These are phyloP conservation scores for Candida alai DNA, from an alignment of 805 yeast species.

Conservation along the genomic window DNA sequence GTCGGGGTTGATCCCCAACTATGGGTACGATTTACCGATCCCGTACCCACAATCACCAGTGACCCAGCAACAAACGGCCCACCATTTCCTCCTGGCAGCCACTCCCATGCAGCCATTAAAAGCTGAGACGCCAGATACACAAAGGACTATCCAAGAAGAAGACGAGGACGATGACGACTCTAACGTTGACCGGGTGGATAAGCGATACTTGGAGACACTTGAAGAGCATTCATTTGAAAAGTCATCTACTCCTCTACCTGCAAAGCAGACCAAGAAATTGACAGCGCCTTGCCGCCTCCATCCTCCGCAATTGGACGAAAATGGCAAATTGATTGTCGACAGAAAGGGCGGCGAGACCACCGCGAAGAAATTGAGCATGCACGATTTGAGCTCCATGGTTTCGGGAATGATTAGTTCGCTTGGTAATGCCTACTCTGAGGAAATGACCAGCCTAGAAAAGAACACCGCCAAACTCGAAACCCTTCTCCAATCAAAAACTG, in stretches of 20 bases:
- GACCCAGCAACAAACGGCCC: conserved; percentile 7
- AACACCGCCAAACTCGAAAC: conserved; percentile 43
- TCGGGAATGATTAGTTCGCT: conserved; percentile 46
- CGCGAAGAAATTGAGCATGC: conserved; percentile 22
- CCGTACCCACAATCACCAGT: conserved; percentile 1
- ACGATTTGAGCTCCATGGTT: conserved; percentile 34
- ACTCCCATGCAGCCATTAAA: conserved; percentile 23
- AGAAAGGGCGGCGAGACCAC: conserved; percentile 11
- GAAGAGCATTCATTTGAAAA: conserved; percentile 47
- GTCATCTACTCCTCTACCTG: conserved; percentile 29
- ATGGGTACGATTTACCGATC: neutral
- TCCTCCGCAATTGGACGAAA: conserved; percentile 32
- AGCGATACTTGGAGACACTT: conserved; percentile 28
- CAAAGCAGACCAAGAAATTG: conserved; percentile 5
- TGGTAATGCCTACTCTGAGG: conserved; percentile 50
- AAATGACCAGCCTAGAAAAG: conserved; percentile 38
- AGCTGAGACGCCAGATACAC: conserved; percentile 43
- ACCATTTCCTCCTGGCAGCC: conserved; percentile 15
- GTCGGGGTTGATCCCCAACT: conserved; percentile 24
- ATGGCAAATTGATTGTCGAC: conserved; percentile 22
- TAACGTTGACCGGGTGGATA: conserved; percentile 27
- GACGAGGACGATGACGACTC: conserved; percentile 37
- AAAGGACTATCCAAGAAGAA: conserved; percentile 41
- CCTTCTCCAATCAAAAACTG: conserved; percentile 51
- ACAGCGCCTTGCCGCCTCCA: conserved; percentile 13